Percentiles rank a stretch among this genome's conserved stretches.
Evolutionary conservation across 345 rosid genomes (phyloP).

Genomic region (Erysimum cheiranthoides): DNA sequence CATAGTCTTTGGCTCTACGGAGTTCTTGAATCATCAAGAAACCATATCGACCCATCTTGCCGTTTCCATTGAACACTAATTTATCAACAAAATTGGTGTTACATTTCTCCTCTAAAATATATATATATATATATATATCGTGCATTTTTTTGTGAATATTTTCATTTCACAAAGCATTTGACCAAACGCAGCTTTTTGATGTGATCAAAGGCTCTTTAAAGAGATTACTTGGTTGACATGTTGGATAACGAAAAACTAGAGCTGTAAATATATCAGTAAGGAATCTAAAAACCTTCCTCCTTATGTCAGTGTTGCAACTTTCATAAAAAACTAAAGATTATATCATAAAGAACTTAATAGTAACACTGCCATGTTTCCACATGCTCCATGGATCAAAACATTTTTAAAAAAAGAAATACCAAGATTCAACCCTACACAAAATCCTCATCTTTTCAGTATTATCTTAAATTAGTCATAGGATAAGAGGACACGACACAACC

Average conservation of each 20-base stretch:
- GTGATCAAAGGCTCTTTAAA: not conserved
- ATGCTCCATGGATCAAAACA: conserved; percentile 10
- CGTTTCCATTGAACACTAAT: not conserved
- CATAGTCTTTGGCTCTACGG: conserved; percentile 28
- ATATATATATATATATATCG: no score
- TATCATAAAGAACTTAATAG: not conserved
- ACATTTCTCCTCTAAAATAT: no score
- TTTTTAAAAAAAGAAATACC: not conserved
- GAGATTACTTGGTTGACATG: not conserved
- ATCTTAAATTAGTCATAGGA: conserved; percentile 5
- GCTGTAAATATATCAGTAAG: no score
- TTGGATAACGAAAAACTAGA: no score
- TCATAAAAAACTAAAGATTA: not conserved
- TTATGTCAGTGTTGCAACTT: not conserved
- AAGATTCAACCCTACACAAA: conserved; percentile 15
- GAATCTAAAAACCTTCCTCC: no score
- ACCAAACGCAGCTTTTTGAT: no score
- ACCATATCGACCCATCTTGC: conserved; percentile 22
- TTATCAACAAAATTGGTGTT: no score
- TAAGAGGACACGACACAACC: not conserved
- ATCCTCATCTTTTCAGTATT: conserved; percentile 6
- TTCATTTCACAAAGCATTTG: not conserved
- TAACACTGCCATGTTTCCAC: not conserved
- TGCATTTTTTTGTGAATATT: no score
- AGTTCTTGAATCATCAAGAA: conserved; percentile 7